A percentile compares a stretch with the other conserved stretches of the same genome.
These are phyloP conservation scores for Trichoderma hamatum DNA, from an alignment of 2,329 filamentous ascomycete genomes.

Conservation along the genomic window DNA sequence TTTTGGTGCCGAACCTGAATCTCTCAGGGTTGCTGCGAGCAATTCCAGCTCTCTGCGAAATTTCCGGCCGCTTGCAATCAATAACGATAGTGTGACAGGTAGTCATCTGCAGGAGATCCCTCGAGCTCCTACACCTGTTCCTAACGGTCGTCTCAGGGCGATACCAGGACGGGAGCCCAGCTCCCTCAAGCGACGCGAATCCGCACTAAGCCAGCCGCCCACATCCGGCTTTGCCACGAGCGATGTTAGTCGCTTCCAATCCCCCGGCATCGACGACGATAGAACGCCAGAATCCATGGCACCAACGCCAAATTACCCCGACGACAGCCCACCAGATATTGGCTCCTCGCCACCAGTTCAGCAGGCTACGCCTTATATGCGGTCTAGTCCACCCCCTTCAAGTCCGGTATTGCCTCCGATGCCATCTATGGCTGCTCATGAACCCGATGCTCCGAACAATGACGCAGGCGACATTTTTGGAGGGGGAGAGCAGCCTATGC, in stretches of 20 bases:
- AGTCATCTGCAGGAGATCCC: constrained; percentile 71
- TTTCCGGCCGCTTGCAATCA: constrained; percentile 71
- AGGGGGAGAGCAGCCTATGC: constrained; percentile 55
- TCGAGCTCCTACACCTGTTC: constrained; percentile 76
- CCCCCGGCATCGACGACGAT: constrained; percentile 52
- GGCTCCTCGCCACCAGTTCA: constrained; percentile 88
- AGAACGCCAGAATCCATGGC: constrained; percentile 59
- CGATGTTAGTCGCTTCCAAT: constrained; percentile 45
- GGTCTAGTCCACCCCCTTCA: constrained; percentile 69
- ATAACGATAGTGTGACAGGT: constrained; percentile 46
- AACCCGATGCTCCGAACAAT: constrained; percentile 88
- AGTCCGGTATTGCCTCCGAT: constrained; percentile 76
- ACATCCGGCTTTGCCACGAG: constrained; percentile 50
- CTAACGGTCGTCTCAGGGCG: constrained; percentile 47
- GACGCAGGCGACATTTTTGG: constrained; percentile 70
- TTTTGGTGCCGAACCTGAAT: constrained; percentile 75
- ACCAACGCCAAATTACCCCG: constrained; percentile 57
- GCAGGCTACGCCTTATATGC: constrained; percentile 58
- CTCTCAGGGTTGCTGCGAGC: constrained; percentile 85
- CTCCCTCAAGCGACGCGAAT: constrained; percentile 56
- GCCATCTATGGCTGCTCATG: constrained; percentile 54
- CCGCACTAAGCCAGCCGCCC: constrained; percentile 57
- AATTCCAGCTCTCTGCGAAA: constrained; percentile 85
- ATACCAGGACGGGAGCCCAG: constrained; percentile 37
- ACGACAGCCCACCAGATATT: constrained; percentile 76